Evolutionary conservation across 768 basidiomycete species (phyloP).

Genomic region (Filobasidium floriforme): DNA sequence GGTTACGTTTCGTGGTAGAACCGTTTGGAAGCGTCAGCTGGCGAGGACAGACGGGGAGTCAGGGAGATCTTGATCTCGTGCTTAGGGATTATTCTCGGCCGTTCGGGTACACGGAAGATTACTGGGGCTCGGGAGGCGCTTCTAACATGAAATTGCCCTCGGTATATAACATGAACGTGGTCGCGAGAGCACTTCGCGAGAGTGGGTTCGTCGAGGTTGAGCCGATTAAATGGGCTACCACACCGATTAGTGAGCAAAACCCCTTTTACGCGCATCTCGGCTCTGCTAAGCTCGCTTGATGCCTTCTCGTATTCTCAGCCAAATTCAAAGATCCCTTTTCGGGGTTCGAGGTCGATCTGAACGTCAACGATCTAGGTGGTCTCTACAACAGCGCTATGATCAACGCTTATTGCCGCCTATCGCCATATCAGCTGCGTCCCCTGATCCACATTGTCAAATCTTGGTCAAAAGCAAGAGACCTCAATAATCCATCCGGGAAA

Average conservation of each 20-base stretch:
- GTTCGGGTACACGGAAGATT: conserved; percentile 30
- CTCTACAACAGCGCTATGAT: conserved; percentile 40
- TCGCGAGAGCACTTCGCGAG: conserved; percentile 10
- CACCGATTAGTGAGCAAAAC: conserved; percentile 31
- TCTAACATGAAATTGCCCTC: conserved; percentile 11
- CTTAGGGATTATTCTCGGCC: conserved; percentile 33
- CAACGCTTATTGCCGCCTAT: conserved; percentile 36
- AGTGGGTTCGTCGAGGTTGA: conserved; percentile 26
- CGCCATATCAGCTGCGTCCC: conserved; percentile 40
- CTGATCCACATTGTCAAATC: conserved; percentile 39
- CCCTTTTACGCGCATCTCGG: no score
- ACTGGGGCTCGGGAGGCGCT: conserved; percentile 14
- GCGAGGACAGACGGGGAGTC: conserved; percentile 40
- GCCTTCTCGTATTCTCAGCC: conserved; percentile 4
- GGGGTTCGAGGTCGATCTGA: conserved; percentile 33
- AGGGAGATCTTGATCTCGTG: conserved; percentile 41
- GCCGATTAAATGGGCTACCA: conserved; percentile 31
- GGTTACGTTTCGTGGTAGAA: conserved; percentile 34
- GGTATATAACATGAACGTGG: conserved; percentile 22
- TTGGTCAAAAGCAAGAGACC: conserved; percentile 33
- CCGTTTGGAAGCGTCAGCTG: conserved; percentile 44
- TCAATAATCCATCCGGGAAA: conserved; percentile 40
- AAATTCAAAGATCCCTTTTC: conserved; percentile 33
- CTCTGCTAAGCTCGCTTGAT: neutral
- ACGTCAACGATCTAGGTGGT: conserved; percentile 38